A percentile compares a stretch with the other conserved stretches of the same genome.
phyloP scores from a whole-genome alignment of 2,329 filamentous ascomycete species.

The Ophiostoma sp. region DNA sequence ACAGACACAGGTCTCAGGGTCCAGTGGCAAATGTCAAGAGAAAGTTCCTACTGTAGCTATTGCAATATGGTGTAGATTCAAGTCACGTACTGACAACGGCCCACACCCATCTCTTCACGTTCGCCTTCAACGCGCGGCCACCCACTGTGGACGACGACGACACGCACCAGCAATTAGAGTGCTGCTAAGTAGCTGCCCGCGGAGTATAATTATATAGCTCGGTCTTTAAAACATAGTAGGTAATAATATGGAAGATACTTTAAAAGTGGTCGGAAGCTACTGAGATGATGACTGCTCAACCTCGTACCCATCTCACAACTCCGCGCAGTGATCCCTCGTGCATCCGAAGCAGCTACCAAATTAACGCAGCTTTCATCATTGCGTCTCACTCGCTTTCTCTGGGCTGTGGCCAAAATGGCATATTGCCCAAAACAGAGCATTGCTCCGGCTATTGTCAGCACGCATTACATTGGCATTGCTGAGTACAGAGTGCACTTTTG shows the following conservation, averaged over 20 bases:
- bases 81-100: background rate
- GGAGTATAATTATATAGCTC: background rate
- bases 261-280: no score
- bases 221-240: no score
- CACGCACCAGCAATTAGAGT: slow-evolving; percentile 6
- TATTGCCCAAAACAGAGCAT: slow-evolving; percentile 1
- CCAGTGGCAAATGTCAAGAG: background rate
- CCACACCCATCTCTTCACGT: background rate
- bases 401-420: background rate
- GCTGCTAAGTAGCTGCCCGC: background rate
- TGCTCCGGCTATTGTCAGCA: background rate
- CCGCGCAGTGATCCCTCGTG: background rate
- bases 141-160: background rate
- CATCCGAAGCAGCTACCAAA: background rate
- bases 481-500: background rate
- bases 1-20: background rate
- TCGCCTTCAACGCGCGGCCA: slow-evolving; percentile 3
- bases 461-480: background rate
- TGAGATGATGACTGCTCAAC: background rate
- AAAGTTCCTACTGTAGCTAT: no score
- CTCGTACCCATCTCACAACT: background rate
- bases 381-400: background rate
- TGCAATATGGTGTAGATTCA: no score
- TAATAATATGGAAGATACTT: no score
- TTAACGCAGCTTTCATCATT: background rate